Base-by-base conservation (phyloP, 768 basidiomycete genomes). In the Inosperma sp. region DNA sequence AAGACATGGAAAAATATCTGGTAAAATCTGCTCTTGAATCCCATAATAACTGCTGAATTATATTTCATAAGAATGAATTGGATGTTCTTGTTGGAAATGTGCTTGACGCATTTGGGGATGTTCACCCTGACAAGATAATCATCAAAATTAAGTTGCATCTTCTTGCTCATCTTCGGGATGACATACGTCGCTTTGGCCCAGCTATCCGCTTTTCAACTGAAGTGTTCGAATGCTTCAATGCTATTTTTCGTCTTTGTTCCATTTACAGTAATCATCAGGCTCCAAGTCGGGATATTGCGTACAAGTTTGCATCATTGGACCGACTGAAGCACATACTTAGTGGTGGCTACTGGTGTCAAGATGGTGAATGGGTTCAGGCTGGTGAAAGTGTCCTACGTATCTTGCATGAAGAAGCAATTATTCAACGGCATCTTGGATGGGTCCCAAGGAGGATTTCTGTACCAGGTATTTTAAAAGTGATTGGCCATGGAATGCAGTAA, bases 141-240 rank as follows among this genome's bases (percentile, higher is more conserved):
- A 17, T 17, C 33, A 52, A 52, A 42, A 29, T 34, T 10, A 52
- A 52, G 30, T 29, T 52, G 9, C 51, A 52, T 36, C n/a, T 52
- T 37, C 44, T 52, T 22, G 33, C 35, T 21, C 51, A 52, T 30
- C 33, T 47, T n/a, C 10, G 12, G 13, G 33, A 19, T 10, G 43
- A 46, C 31, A 52, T 52, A 27, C 51, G 35, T 19, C 29, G 26
- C 7, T 52, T 52, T 47, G 51, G 51, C 8, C 51, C 51, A 6
- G 43, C 42, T 19, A 27, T 72, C 16, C 43, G 60, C 0, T 65
- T 56, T 30, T 62, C 71, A 1, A 75, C 72, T 0, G 73, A 76
- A 52, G 45, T 59, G 0, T 75, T 64, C 48, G 73, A 76, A 48
- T 62, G 58, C 17, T 75, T 55, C 52, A 75, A 76, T 52, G 65